phyloP scores from a whole-genome alignment of 1,284 basidiomycete genomes.

The Papiliotrema flavescens region DNA sequence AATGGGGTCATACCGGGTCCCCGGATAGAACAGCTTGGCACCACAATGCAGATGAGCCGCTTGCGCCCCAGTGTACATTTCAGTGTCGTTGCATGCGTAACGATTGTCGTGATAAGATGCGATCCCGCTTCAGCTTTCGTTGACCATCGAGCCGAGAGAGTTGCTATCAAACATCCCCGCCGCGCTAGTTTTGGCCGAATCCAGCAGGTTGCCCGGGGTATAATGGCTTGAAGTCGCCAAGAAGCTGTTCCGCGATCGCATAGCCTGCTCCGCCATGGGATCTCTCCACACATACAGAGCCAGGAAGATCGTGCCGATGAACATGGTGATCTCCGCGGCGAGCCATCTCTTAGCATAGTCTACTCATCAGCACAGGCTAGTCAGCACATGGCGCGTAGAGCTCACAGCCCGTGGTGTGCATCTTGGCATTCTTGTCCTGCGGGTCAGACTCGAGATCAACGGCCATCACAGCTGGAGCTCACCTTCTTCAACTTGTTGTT shows the following conservation, averaged over 20 bases:
- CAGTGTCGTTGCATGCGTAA: too few relatives aligned
- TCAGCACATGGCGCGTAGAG: neutral
- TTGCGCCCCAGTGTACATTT: too few relatives aligned
- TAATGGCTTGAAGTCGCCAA: conserved; percentile 31
- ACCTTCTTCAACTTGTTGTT: neutral
- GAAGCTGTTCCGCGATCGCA: conserved; percentile 20
- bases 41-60: too few relatives aligned
- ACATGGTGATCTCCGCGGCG: conserved; percentile 12
- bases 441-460: neutral
- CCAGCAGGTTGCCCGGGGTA: conserved; percentile 17
- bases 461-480: neutral
- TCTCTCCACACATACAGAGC: conserved; percentile 19
- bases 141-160: too few relatives aligned
- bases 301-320: conserved; percentile 17
- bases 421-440: neutral
- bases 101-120: too few relatives aligned
- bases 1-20: too few relatives aligned
- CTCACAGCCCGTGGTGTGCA: neutral
- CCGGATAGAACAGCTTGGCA: too few relatives aligned
- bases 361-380: neutral
- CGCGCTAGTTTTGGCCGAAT: conserved; percentile 1
- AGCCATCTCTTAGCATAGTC: conserved; percentile 30
- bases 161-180: neutral
- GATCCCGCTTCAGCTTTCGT: too few relatives aligned
- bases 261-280: conserved; percentile 30